Percentiles rank a stretch among this genome's conserved stretches.
Evolutionary conservation across 306 rosid species (phyloP).

Genomic region (Fragaria ananassa): DNA sequence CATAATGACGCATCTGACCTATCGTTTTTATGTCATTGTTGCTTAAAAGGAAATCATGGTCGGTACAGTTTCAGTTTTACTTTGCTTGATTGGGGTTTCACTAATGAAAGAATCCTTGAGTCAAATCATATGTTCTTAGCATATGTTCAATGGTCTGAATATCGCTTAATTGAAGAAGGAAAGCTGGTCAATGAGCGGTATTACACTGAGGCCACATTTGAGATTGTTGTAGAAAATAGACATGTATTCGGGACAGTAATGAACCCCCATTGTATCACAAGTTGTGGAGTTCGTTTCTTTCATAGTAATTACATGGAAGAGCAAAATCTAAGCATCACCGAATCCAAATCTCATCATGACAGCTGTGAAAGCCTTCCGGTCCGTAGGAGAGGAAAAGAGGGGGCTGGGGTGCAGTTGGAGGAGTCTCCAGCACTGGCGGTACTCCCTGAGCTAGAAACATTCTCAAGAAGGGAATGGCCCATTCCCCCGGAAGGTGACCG

Average conservation of each 20-base stretch:
- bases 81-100: not conserved
- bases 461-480: too few relatives aligned
- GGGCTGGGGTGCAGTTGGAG: not conserved
- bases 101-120: not conserved
- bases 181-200: not conserved
- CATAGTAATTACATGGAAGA: not conserved
- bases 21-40: not conserved
- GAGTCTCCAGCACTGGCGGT: not conserved
- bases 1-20: not conserved
- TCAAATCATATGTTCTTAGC: not conserved
- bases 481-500: not conserved
- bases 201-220: not conserved
- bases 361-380: not conserved
- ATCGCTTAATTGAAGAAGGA: not conserved
- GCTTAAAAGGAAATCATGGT: not conserved
- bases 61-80: not conserved
- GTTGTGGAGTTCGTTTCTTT: not conserved
- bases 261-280: not conserved
- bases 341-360: not conserved
- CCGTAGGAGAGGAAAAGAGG: not conserved
- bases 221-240: not conserved
- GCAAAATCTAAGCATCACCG: not conserved
- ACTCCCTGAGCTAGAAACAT: too few relatives aligned
- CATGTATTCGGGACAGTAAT: not conserved
- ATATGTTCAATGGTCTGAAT: not conserved